Evolutionary conservation across 23 red algal species (phyloP), one percentile per base, ranked within the genome.

Genomic region (Gracilaria vermiculophylla): DNA sequence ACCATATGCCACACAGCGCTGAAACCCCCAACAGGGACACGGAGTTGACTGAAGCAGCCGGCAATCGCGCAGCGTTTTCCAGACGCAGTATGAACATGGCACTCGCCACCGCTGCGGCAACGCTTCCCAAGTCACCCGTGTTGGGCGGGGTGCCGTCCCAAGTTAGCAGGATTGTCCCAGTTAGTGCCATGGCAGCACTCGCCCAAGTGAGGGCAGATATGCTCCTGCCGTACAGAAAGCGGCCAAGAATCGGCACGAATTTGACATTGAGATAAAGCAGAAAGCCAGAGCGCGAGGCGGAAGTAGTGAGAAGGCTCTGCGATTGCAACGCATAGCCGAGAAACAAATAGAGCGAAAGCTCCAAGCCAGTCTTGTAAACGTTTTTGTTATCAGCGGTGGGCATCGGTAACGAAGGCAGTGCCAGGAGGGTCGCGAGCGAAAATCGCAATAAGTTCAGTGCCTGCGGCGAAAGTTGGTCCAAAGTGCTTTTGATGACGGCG

Each of bases 191-290:
- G 32, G 81, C 86, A 19, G 92, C 96, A 10, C 87, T 77, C 8
- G 50, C 61, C 96, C 96, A 98, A 12, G 85, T 90, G 1, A 65
- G 41, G 19, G 52, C 55, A 11, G 87, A 32, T 2, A 98, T 92
- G 23, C 64, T 33, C 28, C 92, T 84, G 28, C 96, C 78, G 52
- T 94, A 94, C 29, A 98, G 50, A 37, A 95, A 45, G 13, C 83
- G 83, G 11, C 87, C 87, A 28, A 95, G 52, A 28, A 98, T 40
- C 31, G 96, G 96, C 69, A 98, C 96, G 67, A 98, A 71, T 45
- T 98, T 98, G 20, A 98, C 96, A 66, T 98, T 98, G 9, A 98
- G 66, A 45, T 98, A 98, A 7, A 98, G 41, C 34, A 98, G 83
- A 92, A 98, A 98, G 45, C 89, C 92, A 25, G 88, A 93, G 33